These are phyloP conservation scores for Lizonia empirigonia DNA, from an alignment of 2,329 filamentous ascomycete species.

Conservation along the genomic window DNA sequence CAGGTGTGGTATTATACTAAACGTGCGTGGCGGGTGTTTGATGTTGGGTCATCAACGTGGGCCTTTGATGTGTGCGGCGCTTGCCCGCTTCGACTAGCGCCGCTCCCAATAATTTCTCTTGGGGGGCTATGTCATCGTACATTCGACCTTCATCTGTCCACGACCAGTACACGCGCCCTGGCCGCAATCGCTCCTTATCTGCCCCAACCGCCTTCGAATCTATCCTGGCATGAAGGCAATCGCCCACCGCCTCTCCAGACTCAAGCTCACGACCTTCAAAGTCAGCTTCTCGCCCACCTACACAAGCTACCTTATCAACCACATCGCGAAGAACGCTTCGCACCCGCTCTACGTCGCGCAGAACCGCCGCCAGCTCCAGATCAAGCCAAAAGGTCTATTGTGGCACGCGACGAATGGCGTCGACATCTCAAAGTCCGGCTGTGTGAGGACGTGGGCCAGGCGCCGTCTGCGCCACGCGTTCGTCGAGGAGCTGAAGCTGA, in stretches of 20 bases:
- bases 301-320: constrained; percentile 31
- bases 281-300: constrained; percentile 32
- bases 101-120: neutral
- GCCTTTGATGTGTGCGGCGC: constrained; percentile 5
- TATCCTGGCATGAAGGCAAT: constrained; percentile 23
- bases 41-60: neutral
- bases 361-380: constrained; percentile 22
- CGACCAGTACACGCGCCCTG: neutral
- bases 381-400: constrained; percentile 40
- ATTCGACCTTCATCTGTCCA: neutral
- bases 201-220: neutral
- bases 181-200: constrained; percentile 5
- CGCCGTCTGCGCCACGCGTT: constrained; percentile 41
- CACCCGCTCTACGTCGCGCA: constrained; percentile 36
- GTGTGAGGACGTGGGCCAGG: constrained; percentile 41
- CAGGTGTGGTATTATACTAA: constrained; percentile 10
- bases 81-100: neutral
- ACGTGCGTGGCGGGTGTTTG: constrained; percentile 10
- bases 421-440: constrained; percentile 38
- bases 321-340: constrained; percentile 26
- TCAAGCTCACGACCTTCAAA: constrained; percentile 22
- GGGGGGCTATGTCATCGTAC: constrained; percentile 9
- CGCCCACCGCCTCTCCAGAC: constrained; percentile 18
- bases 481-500: constrained; percentile 32
- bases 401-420: constrained; percentile 36